Evolutionary conservation across 169 alveolate genomes (phyloP).

Genomic region (Eimeria brunetti): DNA sequence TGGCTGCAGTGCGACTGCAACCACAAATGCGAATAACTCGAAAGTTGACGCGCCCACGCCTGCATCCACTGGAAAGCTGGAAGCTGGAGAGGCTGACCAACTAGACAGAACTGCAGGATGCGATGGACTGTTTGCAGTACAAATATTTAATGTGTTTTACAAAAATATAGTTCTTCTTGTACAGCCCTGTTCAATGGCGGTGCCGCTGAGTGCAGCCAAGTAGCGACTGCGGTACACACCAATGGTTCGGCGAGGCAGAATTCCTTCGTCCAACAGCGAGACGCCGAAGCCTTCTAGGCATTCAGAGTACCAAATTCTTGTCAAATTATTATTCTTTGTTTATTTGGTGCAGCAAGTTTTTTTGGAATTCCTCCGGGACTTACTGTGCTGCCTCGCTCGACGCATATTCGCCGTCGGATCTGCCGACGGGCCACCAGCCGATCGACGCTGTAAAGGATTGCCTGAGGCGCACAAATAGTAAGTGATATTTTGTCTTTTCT

Average conservation of each 20-base stretch:
- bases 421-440: slow-evolving; percentile 6
- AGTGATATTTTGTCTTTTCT: not conserved
- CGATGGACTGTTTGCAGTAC: not conserved
- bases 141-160: not conserved
- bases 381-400: not conserved
- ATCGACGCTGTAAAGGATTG: not conserved
- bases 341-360: not conserved
- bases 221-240: slow-evolving; percentile 33
- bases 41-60: not conserved
- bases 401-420: not conserved
- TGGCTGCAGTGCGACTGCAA: not conserved
- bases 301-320: not conserved
- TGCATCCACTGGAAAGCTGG: not conserved
- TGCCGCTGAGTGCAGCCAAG: slow-evolving; percentile 21
- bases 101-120: not conserved
- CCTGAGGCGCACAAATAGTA: not conserved
- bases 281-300: not conserved
- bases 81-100: not conserved
- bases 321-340: not conserved
- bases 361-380: not conserved
- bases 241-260: slow-evolving; percentile 13
- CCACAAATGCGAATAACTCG: not conserved
- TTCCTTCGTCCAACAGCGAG: not conserved
- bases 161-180: not conserved
- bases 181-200: not conserved